A percentile compares a stretch with the other conserved stretches of the same genome.
Evolutionary conservation across 495 filamentous ascomycete genomes (phyloP).

Genomic region (Podospora didyma): DNA sequence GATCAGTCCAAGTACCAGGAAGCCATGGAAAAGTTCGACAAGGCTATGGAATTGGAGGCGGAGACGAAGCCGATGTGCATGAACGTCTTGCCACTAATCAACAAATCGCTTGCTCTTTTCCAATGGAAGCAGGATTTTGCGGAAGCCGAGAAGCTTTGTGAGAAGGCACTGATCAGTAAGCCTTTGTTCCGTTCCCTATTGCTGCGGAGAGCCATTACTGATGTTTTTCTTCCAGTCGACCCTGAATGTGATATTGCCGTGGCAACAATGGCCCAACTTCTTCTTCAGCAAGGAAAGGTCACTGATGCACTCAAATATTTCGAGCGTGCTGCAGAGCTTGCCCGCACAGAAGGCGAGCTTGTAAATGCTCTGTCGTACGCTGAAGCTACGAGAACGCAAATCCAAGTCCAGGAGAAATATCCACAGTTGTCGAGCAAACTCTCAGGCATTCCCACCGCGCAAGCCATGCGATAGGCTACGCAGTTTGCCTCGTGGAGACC

Average conservation of each 20-base stretch:
- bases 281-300: conserved; percentile 96
- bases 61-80: conserved; percentile 86
- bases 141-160: conserved; percentile 92
- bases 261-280: conserved; percentile 97
- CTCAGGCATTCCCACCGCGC: conserved; percentile 56
- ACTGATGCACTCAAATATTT: conserved; percentile 95
- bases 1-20: conserved; percentile 95
- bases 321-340: conserved; percentile 89
- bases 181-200: conserved; percentile 6
- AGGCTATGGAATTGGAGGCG: conserved; percentile 96
- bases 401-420: conserved; percentile 97
- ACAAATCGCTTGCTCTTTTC: conserved; percentile 95
- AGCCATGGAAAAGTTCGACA: conserved; percentile 98
- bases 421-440: conserved; percentile 86
- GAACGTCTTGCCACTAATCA: conserved; percentile 96
- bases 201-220: conserved; percentile 10
- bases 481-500: too few species aligned
- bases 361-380: conserved; percentile 96
- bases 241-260: conserved; percentile 99
- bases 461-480: conserved; percentile 22
- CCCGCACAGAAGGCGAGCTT: conserved; percentile 92
- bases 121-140: conserved; percentile 96
- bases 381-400: conserved; percentile 92
- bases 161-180: conserved; percentile 96
- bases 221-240: conserved; percentile 65